Evolutionary conservation across 352 stramenopile species (phyloP).

Genomic region (Lagenidium sp.): DNA sequence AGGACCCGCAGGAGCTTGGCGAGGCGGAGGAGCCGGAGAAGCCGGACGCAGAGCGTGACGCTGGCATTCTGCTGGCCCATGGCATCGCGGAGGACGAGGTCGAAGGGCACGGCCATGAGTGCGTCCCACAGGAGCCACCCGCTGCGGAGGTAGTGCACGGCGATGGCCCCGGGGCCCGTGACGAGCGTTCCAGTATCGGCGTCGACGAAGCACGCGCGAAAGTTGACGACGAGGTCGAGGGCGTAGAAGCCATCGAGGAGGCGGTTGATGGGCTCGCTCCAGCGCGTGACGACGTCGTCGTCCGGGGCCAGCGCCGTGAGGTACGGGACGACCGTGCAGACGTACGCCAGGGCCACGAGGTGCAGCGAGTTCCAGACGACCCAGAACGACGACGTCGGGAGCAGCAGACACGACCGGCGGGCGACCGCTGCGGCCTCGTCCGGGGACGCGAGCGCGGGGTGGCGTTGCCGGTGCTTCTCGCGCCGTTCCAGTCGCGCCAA

Average conservation of each 20-base stretch:
- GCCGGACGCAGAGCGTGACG: slow-evolving; percentile 10
- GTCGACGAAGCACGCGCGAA: slow-evolving; percentile 12
- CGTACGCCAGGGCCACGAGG: slow-evolving; percentile 9
- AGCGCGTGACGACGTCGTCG: neutral
- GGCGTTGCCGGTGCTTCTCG: too few species aligned
- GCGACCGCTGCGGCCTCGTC: too few species aligned
- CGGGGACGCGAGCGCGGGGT: too few species aligned
- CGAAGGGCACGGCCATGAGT: slow-evolving; percentile 11
- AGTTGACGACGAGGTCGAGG: slow-evolving; percentile 13
- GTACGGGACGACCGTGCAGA: slow-evolving; percentile 13
- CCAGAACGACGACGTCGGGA: slow-evolving; percentile 11
- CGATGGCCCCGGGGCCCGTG: slow-evolving; percentile 2
- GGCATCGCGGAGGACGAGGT: slow-evolving; percentile 2
- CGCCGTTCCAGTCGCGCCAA: too few species aligned
- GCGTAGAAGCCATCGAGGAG: slow-evolving; percentile 11
- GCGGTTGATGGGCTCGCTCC: slow-evolving; percentile 8
- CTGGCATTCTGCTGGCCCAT: neutral
- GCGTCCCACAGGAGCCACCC: slow-evolving; percentile 14
- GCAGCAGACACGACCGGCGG: too few species aligned
- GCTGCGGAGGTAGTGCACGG: slow-evolving; percentile 6
- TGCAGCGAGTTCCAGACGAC: slow-evolving; percentile 12
- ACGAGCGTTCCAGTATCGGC: slow-evolving; percentile 8
- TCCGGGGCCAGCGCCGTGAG: slow-evolving; percentile 5
- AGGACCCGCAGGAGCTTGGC: slow-evolving; percentile 12
- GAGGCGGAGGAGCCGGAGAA: slow-evolving; percentile 9